Conservation (phyloP, 495 filamentous ascomycete genomes). For the Xylaria scruposa region DNA sequence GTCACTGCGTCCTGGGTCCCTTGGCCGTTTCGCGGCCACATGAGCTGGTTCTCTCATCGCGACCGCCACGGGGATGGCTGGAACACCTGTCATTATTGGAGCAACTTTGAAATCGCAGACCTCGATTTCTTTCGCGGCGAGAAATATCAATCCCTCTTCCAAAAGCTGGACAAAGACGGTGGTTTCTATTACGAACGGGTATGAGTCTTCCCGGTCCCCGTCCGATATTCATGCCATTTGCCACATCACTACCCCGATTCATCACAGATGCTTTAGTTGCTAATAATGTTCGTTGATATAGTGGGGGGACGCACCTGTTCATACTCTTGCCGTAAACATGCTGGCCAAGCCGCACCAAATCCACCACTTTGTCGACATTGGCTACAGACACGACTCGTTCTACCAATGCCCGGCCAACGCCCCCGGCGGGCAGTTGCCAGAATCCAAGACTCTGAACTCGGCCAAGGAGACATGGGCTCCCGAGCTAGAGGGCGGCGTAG, state of each 20-base stretch:
- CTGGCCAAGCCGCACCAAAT: constrained; percentile 56
- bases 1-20: constrained; percentile 48
- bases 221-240: background rate
- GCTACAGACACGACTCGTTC: constrained; percentile 58
- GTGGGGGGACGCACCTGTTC: constrained; percentile 65
- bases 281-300: constrained; percentile 28
- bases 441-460: constrained; percentile 40
- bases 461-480: constrained; percentile 34
- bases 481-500: constrained; percentile 49
- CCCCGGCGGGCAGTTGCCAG: constrained; percentile 47
- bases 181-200: constrained; percentile 63
- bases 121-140: constrained; percentile 59
- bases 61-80: constrained; percentile 49
- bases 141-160: constrained; percentile 57
- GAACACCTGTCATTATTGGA: constrained; percentile 65
- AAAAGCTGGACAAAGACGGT: constrained; percentile 53
- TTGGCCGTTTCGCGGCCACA: constrained; percentile 46
- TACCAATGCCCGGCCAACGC: constrained; percentile 56
- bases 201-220: constrained; percentile 23
- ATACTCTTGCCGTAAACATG: constrained; percentile 58
- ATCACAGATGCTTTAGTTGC: background rate
- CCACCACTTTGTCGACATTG: constrained; percentile 61
- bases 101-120: constrained; percentile 63
- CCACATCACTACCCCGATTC: background rate
- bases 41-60: constrained; percentile 48